A percentile compares a stretch with the other conserved stretches of the same genome.
These are phyloP conservation scores for Cryptococcus sp. DNA, from an alignment of 1,284 basidiomycete genomes.

Conservation along the genomic window DNA sequence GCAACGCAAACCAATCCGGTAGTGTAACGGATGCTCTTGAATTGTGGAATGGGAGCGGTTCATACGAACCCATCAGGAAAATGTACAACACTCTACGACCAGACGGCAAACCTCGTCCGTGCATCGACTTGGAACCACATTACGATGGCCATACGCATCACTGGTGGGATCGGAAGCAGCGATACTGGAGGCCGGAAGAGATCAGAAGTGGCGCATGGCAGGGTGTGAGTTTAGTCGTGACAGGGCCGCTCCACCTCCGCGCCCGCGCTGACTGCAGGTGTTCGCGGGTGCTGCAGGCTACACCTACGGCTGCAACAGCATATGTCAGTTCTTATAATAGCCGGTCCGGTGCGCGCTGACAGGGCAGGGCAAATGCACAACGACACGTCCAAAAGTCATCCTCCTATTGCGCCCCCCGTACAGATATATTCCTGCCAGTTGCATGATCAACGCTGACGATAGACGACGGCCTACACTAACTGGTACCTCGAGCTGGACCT, in stretches of 20 bases:
- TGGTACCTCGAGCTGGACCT: conserved; percentile 18
- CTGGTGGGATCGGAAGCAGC: background rate
- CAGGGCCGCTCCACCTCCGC: no score
- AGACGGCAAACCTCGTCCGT: conserved; percentile 7
- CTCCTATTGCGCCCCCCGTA: conserved; percentile 12
- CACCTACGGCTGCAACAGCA: conserved; percentile 19
- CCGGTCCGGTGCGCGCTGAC: background rate
- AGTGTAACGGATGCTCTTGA: background rate
- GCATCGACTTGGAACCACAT: conserved; percentile 18
- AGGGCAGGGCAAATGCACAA: conserved; percentile 18
- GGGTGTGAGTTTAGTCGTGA: background rate
- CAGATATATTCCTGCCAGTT: no score
- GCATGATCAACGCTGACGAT: no score
- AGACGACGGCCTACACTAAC: conserved; percentile 11
- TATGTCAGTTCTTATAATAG: conserved; percentile 3
- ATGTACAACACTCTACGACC: conserved; percentile 7
- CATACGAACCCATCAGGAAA: conserved; percentile 7
- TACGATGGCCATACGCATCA: conserved; percentile 11
- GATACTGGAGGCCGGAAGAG: conserved; percentile 12
- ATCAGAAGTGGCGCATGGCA: conserved; percentile 13
- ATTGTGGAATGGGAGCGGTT: conserved; percentile 1
- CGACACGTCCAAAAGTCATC: conserved; percentile 12
- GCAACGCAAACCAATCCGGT: background rate
- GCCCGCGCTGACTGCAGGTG: conserved; percentile 1
- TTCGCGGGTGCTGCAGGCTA: conserved; percentile 13